A percentile compares a stretch with the other conserved stretches of the same genome.
These are phyloP conservation scores for Tephrocybe sp. DNA, from an alignment of 768 basidiomycete genomes.

Conservation along the genomic window DNA sequence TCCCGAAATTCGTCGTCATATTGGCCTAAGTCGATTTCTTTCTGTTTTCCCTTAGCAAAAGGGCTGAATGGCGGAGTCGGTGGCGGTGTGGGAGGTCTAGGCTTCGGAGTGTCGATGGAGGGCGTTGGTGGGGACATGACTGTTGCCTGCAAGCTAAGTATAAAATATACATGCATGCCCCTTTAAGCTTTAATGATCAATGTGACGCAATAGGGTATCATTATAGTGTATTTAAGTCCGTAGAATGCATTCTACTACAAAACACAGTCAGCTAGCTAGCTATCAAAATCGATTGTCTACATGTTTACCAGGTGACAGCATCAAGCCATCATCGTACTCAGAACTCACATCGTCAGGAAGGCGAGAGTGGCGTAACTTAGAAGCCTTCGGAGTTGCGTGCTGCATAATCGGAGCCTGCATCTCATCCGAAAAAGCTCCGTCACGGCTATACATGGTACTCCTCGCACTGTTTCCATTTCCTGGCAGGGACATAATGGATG, in stretches of 20 bases:
- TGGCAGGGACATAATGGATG: conserved; percentile 59
- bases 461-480: conserved; percentile 43
- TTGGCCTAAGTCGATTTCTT: conserved; percentile 21
- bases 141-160: background rate
- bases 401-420: conserved; percentile 52
- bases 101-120: conserved; percentile 17
- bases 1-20: conserved; percentile 20
- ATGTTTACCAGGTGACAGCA: conserved; percentile 34
- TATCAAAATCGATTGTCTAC: conserved; percentile 36
- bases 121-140: conserved; percentile 21
- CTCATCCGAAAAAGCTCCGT: conserved; percentile 51
- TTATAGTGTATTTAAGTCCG: background rate
- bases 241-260: conserved; percentile 13
- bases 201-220: background rate
- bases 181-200: conserved; percentile 1
- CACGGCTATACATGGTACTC: conserved; percentile 47
- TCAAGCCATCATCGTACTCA: conserved; percentile 48
- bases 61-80: conserved; percentile 24
- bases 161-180: background rate
- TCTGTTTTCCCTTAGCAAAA: conserved; percentile 28
- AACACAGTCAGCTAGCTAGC: conserved; percentile 1
- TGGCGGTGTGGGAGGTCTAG: conserved; percentile 33
- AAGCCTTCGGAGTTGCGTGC: conserved; percentile 45
- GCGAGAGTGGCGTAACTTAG: conserved; percentile 54
- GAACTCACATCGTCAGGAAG: conserved; percentile 46